Conservation (phyloP, 768 basidiomycete genomes). For the Podaxis mareebaensis region DNA sequence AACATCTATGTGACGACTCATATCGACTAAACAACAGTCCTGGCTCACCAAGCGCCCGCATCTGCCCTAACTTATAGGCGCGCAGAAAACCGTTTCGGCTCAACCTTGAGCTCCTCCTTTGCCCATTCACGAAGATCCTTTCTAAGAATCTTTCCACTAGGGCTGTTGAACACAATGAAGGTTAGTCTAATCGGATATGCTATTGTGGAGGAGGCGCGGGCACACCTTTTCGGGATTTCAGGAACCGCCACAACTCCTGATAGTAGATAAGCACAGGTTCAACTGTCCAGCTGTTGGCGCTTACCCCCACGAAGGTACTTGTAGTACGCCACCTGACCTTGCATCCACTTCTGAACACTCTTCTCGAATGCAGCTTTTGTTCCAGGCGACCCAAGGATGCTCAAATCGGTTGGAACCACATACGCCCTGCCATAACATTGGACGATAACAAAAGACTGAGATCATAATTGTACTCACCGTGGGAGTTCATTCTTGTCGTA, state of each 20-base stretch:
- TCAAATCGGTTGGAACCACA: conserved; percentile 35
- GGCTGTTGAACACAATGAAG: not conserved
- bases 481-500: conserved; percentile 68
- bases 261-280: conserved; percentile 18
- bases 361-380: conserved; percentile 37
- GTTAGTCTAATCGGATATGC: not conserved
- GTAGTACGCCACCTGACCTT: conserved; percentile 53
- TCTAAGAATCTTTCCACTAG: conserved; percentile 20
- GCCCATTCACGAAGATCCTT: conserved; percentile 21
- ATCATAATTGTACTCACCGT: conserved; percentile 35
- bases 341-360: conserved; percentile 54
- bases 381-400: conserved; percentile 18
- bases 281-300: conserved; percentile 11
- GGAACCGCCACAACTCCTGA: conserved; percentile 53
- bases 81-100: conserved; percentile 3
- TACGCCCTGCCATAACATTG: conserved; percentile 40
- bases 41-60: not conserved
- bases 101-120: conserved; percentile 2
- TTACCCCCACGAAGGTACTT: conserved; percentile 63
- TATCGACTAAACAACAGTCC: not conserved
- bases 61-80: not conserved
- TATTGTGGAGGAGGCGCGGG: conserved; percentile 1
- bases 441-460: not conserved
- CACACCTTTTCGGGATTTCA: conserved; percentile 54
- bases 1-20: not conserved